phyloP scores from a whole-genome alignment of 352 stramenopile species.

The Pythium aristosporum region DNA sequence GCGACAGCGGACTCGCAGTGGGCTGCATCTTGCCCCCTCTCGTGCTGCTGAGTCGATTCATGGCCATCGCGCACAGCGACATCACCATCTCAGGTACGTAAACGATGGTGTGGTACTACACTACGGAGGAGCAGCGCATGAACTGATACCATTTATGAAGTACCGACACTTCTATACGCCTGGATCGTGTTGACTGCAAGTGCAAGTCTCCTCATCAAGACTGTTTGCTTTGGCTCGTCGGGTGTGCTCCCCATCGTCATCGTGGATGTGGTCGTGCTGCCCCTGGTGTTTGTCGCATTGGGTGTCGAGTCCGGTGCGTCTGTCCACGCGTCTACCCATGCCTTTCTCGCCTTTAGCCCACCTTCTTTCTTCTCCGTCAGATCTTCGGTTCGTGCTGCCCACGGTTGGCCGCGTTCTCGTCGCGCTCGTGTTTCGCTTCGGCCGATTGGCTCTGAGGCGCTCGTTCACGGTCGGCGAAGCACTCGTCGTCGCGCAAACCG shows the following conservation, averaged over 20 bases:
- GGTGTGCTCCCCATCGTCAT: constrained; percentile 36
- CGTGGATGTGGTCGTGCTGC: constrained; percentile 43
- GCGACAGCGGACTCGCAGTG: constrained; percentile 55
- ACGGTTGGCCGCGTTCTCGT: constrained; percentile 36
- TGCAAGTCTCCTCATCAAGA: constrained; percentile 45
- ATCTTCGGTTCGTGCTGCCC: constrained; percentile 36
- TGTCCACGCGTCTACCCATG: too few relatives aligned
- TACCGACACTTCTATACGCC: constrained; percentile 50
- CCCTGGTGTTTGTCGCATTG: constrained; percentile 12
- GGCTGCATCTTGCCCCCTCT: constrained; percentile 59
- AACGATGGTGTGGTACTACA: neutral
- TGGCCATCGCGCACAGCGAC: constrained; percentile 32
- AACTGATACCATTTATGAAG: constrained; percentile 11
- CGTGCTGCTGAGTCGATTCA: constrained; percentile 56
- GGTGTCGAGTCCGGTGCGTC: constrained; percentile 30
- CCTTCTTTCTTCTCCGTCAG: constrained; percentile 8
- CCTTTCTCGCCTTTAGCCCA: neutral
- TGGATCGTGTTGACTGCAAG: constrained; percentile 55
- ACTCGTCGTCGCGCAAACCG: constrained; percentile 57
- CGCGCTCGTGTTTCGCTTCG: constrained; percentile 38
- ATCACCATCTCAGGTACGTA: neutral
- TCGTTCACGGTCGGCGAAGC: constrained; percentile 81
- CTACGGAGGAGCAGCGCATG: neutral
- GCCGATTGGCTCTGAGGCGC: constrained; percentile 39
- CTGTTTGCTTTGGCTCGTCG: constrained; percentile 36